Conservation (phyloP, 2,329 filamentous ascomycete species). For the Chrysosporium queenslandicum region DNA sequence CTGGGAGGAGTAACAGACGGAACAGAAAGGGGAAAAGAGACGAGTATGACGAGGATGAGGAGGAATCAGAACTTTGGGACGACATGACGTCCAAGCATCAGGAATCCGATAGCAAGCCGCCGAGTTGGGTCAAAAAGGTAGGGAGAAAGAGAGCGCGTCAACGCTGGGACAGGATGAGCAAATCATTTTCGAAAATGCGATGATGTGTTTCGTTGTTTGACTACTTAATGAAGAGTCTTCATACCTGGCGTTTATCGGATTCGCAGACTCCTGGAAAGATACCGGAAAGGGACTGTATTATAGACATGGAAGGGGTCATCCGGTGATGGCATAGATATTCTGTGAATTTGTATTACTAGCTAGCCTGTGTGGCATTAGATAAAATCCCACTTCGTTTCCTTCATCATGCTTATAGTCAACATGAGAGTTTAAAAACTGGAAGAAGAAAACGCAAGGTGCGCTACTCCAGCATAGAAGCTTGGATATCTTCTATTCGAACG, state of each 20-base stretch:
- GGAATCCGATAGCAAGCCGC: slow-evolving; percentile 27
- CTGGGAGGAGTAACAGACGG: not conserved
- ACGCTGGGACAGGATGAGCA: not conserved
- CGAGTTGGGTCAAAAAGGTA: slow-evolving; percentile 37
- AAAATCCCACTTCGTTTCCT: slow-evolving; percentile 3
- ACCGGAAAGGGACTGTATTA: slow-evolving; percentile 1
- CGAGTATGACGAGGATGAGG: not conserved
- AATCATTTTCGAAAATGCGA: not conserved
- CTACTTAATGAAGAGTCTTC: not conserved
- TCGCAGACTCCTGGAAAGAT: not conserved
- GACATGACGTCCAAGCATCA: not conserved
- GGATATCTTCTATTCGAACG: too few species aligned
- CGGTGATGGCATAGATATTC: not conserved
- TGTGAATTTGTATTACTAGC: slow-evolving; percentile 12
- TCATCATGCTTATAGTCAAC: not conserved
- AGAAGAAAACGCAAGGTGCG: too few species aligned
- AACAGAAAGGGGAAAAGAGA: slow-evolving; percentile 22
- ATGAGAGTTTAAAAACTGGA: not conserved
- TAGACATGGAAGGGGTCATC: not conserved
- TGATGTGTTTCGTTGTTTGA: not conserved
- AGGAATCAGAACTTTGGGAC: slow-evolving; percentile 17
- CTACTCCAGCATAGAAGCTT: too few species aligned
- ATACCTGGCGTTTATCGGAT: not conserved
- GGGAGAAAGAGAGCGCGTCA: slow-evolving; percentile 32
- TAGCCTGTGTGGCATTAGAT: not conserved